A percentile compares a stretch with the other conserved stretches of the same genome.
phyloP scores from a whole-genome alignment of 2,329 filamentous ascomycete species.

The Fusarium liriodendri region DNA sequence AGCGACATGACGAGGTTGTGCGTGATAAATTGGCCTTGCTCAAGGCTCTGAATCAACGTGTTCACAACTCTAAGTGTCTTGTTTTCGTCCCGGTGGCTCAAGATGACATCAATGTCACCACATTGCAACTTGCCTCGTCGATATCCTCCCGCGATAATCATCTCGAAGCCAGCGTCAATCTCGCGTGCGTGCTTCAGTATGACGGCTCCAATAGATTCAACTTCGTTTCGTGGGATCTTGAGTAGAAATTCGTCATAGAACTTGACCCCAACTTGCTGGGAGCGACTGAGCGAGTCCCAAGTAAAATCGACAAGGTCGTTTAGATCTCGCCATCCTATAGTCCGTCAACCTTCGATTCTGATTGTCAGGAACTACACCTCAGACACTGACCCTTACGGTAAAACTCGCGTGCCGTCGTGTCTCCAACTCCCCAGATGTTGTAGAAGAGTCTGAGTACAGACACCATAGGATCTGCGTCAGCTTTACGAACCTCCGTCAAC shows the following conservation, averaged over 20 bases:
- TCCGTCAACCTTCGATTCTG: conserved; percentile 2
- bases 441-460: conserved; percentile 77
- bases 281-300: conserved; percentile 79
- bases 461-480: conserved; percentile 73
- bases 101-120: conserved; percentile 87
- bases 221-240: conserved; percentile 78
- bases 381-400: conserved; percentile 68
- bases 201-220: conserved; percentile 72
- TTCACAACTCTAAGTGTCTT: conserved; percentile 78
- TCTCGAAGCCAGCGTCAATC: conserved; percentile 66
- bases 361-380: neutral
- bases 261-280: conserved; percentile 94
- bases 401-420: conserved; percentile 83
- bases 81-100: conserved; percentile 80
- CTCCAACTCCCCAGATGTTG: conserved; percentile 92
- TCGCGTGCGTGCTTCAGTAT: conserved; percentile 75
- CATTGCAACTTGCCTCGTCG: conserved; percentile 78
- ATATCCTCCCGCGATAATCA: conserved; percentile 82
- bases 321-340: conserved; percentile 78
- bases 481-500: conserved; percentile 72
- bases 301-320: conserved; percentile 88
- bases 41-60: conserved; percentile 77
- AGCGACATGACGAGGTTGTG: conserved; percentile 81
- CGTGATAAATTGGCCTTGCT: conserved; percentile 77
- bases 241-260: conserved; percentile 87